Conservation (phyloP, 2,329 filamentous ascomycete species). For the Pyricularia grisea region DNA sequence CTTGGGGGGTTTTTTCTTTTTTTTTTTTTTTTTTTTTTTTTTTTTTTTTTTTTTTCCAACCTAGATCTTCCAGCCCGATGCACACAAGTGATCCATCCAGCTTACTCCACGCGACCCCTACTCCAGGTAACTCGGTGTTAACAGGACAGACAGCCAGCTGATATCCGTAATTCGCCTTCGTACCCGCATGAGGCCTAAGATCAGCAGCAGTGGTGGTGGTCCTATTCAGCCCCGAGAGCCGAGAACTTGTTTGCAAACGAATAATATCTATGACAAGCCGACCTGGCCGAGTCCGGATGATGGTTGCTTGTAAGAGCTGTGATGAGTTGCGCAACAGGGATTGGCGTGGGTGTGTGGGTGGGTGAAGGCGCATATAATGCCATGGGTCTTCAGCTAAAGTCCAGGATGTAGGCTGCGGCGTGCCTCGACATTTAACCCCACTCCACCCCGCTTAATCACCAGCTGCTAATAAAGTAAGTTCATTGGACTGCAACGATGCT, state of each 20-base stretch:
- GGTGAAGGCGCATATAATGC: not conserved
- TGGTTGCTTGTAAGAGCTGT: not conserved
- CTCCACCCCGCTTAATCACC: not conserved
- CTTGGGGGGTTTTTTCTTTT: too few species aligned
- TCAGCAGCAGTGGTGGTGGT: not conserved
- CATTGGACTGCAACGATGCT: not conserved
- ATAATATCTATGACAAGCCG: not conserved
- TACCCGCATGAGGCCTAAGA: not conserved
- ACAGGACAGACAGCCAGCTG: not conserved
- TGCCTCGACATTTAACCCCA: not conserved
- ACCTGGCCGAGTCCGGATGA: not conserved
- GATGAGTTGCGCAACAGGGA: not conserved
- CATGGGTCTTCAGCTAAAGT: not conserved
- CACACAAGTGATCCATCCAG: too few species aligned
- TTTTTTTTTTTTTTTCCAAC: too few species aligned
- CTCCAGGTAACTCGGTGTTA: not conserved
- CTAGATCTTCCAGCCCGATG: too few species aligned
- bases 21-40: too few species aligned
- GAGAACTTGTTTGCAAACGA: not conserved
- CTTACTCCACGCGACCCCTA: not conserved
- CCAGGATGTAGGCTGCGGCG: not conserved
- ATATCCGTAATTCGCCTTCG: not conserved
- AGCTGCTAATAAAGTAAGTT: not conserved
- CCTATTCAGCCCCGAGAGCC: not conserved
- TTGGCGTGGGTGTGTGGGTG: not conserved